Evolutionary conservation across 2,329 filamentous ascomycete genomes (phyloP).

Genomic region (Ceratocystis cacaofunesta): DNA sequence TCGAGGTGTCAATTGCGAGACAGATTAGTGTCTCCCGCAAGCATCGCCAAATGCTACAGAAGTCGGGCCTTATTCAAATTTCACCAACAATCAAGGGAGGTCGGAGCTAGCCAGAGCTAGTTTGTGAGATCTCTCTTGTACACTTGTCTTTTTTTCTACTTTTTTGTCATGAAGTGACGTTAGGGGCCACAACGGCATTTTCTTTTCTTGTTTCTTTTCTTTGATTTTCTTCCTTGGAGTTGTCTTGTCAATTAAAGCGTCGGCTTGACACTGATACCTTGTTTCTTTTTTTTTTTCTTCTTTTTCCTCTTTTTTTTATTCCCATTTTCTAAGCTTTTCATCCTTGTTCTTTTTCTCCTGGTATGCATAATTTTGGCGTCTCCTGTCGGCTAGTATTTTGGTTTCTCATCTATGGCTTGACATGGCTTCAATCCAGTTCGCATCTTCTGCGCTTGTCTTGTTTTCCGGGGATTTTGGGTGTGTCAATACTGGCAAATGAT

Average conservation of each 20-base stretch:
- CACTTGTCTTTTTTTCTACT: constrained; percentile 8
- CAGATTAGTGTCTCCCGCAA: constrained; percentile 51
- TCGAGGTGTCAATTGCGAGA: constrained; percentile 51
- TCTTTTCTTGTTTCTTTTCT: constrained; percentile 18
- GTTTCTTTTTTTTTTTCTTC: background rate
- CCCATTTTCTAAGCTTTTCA: background rate
- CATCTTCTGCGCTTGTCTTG: background rate
- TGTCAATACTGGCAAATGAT: background rate
- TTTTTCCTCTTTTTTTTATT: constrained; percentile 4
- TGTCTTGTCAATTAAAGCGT: too few relatives aligned
- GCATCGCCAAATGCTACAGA: constrained; percentile 40
- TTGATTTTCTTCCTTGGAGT: background rate
- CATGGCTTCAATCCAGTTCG: background rate
- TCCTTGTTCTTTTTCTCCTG: background rate
- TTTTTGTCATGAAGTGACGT: constrained; percentile 12
- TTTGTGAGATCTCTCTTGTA: constrained; percentile 11
- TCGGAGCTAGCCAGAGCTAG: constrained; percentile 5
- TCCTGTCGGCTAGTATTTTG: background rate
- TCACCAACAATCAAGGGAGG: constrained; percentile 20
- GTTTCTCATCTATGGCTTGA: background rate
- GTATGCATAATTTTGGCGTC: constrained; percentile 6
- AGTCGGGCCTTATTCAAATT: constrained; percentile 15
- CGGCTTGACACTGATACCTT: too few relatives aligned
- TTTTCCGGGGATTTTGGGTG: background rate
- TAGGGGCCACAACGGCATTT: background rate